These are phyloP conservation scores for Veloporphyrellus conicus DNA, from an alignment of 1,284 basidiomycete genomes.

Conservation along the genomic window DNA sequence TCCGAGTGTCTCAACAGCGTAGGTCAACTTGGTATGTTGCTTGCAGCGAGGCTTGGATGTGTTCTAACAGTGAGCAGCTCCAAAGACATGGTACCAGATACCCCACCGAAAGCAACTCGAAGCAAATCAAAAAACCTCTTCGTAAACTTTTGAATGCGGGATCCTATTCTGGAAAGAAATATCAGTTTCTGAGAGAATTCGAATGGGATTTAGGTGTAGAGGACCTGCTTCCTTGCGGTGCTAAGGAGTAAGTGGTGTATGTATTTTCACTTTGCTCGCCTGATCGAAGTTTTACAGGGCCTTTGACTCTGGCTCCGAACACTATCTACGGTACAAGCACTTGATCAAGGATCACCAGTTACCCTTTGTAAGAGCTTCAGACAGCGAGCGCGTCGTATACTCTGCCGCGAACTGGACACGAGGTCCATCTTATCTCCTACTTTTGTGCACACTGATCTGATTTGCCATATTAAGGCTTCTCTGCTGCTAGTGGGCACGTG, in stretches of 20 bases:
- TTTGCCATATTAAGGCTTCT: conserved; percentile 45
- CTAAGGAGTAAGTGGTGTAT: conserved; percentile 55
- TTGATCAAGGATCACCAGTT: conserved; percentile 44
- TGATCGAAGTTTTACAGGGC: conserved; percentile 38
- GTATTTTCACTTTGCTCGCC: neutral
- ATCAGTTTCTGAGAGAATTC: conserved; percentile 61
- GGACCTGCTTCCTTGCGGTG: conserved; percentile 67
- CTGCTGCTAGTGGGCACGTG: conserved; percentile 38
- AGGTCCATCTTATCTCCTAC: conserved; percentile 37
- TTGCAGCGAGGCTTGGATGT: neutral
- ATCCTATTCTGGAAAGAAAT: conserved; percentile 42
- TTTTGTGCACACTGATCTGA: neutral
- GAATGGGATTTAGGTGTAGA: conserved; percentile 58
- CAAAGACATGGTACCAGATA: conserved; percentile 82
- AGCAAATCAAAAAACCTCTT: conserved; percentile 48
- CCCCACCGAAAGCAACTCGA: conserved; percentile 56
- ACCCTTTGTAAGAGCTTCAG: conserved; percentile 67
- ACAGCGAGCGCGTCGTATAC: conserved; percentile 58
- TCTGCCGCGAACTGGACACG: conserved; percentile 69
- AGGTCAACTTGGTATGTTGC: conserved; percentile 60
- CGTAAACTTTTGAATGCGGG: conserved; percentile 48
- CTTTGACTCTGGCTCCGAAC: conserved; percentile 43
- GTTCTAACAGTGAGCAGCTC: conserved; percentile 45
- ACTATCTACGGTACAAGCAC: conserved; percentile 50
- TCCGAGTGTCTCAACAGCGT: neutral